Evolutionary conservation across 2,329 filamentous ascomycete species (phyloP).

Genomic region (Rhynchosporium agropyri): DNA sequence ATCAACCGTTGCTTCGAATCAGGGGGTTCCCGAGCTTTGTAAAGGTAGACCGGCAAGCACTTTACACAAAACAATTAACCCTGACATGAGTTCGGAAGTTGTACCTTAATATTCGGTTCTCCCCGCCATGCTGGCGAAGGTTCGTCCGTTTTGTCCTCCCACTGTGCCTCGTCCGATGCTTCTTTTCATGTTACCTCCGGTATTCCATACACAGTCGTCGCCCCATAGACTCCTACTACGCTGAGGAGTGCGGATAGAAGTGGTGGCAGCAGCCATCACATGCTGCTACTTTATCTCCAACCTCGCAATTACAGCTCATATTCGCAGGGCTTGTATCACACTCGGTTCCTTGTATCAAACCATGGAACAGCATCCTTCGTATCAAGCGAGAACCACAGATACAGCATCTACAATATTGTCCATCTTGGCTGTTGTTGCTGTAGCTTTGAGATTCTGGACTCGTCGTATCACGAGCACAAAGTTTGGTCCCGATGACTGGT

Average conservation of each 20-base stretch:
- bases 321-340: slow-evolving; percentile 7
- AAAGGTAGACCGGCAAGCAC: too few relatives aligned
- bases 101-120: background rate
- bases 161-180: background rate
- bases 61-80: background rate
- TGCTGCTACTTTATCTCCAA: background rate
- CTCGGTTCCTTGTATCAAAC: background rate
- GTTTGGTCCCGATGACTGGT: slow-evolving; percentile 13
- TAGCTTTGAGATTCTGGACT: slow-evolving; percentile 15
- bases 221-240: slow-evolving; percentile 3
- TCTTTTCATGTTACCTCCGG: background rate
- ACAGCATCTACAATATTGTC: slow-evolving; percentile 5
- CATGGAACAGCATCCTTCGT: slow-evolving; percentile 7
- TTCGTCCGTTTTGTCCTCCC: slow-evolving; percentile 7
- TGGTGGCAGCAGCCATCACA: slow-evolving; percentile 11
- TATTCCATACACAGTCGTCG: background rate
- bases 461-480: slow-evolving; percentile 6
- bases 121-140: slow-evolving; percentile 5
- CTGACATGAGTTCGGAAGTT: slow-evolving; percentile 13
- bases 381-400: slow-evolving; percentile 12
- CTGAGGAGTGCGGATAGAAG: slow-evolving; percentile 7
- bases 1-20: too few relatives aligned
- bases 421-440: slow-evolving; percentile 7
- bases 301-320: slow-evolving; percentile 9
- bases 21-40: too few relatives aligned